Conservation (phyloP, 495 filamentous ascomycete species). For the Penicillium paxilli region DNA sequence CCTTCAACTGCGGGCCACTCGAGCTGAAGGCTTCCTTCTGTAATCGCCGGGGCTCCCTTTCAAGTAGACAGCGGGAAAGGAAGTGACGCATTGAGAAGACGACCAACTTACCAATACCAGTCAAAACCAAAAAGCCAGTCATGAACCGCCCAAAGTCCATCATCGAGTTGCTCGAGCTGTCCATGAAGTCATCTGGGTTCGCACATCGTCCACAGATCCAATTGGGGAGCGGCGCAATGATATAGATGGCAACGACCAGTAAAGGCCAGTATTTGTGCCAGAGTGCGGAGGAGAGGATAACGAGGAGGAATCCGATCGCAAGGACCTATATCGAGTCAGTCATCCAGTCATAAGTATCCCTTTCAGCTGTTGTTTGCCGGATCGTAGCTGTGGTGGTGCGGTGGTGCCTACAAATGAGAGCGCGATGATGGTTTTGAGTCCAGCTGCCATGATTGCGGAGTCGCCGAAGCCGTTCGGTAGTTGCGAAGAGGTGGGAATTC, state of each 20-base stretch:
- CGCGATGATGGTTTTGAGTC: slow-evolving; percentile 97
- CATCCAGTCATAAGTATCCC: not conserved
- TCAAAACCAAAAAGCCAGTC: slow-evolving; percentile 95
- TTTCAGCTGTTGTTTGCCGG: not conserved
- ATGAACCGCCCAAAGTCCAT: slow-evolving; percentile 92
- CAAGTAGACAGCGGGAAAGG: not conserved
- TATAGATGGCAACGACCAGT: slow-evolving; percentile 92
- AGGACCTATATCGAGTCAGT: slow-evolving; percentile 65
- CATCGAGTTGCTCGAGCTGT: slow-evolving; percentile 73
- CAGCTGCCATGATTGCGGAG: slow-evolving; percentile 73
- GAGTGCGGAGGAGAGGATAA: slow-evolving; percentile 95
- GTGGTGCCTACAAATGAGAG: slow-evolving; percentile 82
- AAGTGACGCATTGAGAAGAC: not conserved
- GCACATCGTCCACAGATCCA: slow-evolving; percentile 87
- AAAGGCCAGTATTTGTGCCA: slow-evolving; percentile 91
- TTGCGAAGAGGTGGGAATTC: slow-evolving; percentile 2
- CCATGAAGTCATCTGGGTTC: slow-evolving; percentile 97
- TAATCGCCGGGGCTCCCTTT: not conserved
- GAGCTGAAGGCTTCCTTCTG: too few relatives aligned
- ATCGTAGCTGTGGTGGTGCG: slow-evolving; percentile 11
- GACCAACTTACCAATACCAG: slow-evolving; percentile 83
- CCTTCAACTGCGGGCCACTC: too few relatives aligned
- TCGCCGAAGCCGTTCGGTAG: slow-evolving; percentile 18
- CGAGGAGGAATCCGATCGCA: slow-evolving; percentile 97
- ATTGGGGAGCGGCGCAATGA: slow-evolving; percentile 91